phyloP scores from a whole-genome alignment of 805 yeast species.

The Myxozyma lipomycoides region DNA sequence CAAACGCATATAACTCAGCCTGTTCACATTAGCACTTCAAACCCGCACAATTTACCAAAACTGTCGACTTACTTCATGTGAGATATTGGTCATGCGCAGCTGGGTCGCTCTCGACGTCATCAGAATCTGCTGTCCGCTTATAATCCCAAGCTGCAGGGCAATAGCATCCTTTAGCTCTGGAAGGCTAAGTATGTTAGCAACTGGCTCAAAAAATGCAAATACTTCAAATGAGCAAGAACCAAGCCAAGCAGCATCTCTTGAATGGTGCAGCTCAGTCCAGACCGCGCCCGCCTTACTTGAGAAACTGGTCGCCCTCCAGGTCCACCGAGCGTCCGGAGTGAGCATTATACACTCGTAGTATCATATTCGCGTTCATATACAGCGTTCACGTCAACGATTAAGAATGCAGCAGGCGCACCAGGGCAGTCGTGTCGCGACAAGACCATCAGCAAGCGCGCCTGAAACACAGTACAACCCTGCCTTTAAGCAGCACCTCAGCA shows the following conservation, averaged over 20 bases:
- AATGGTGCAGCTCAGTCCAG: neutral
- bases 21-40: neutral
- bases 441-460: neutral
- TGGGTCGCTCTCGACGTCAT: slow-evolving; percentile 28
- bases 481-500: neutral
- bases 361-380: slow-evolving; percentile 3
- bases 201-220: neutral
- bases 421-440: neutral
- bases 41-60: too few relatives aligned
- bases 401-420: neutral
- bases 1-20: slow-evolving; percentile 25
- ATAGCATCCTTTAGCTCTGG: slow-evolving; percentile 21
- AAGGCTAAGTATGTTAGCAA: slow-evolving; percentile 7
- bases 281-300: slow-evolving; percentile 4
- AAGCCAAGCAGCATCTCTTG: neutral
- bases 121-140: slow-evolving; percentile 20
- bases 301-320: slow-evolving; percentile 13
- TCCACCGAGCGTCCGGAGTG: slow-evolving; percentile 22
- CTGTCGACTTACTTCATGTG: slow-evolving; percentile 15
- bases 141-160: slow-evolving; percentile 13
- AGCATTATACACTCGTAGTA: slow-evolving; percentile 22
- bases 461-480: neutral
- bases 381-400: neutral
- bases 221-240: neutral
- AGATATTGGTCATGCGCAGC: slow-evolving; percentile 19